These are phyloP conservation scores for Patellifolia procumbens DNA, from an alignment of 179 eudicot genomes.

Conservation along the genomic window DNA sequence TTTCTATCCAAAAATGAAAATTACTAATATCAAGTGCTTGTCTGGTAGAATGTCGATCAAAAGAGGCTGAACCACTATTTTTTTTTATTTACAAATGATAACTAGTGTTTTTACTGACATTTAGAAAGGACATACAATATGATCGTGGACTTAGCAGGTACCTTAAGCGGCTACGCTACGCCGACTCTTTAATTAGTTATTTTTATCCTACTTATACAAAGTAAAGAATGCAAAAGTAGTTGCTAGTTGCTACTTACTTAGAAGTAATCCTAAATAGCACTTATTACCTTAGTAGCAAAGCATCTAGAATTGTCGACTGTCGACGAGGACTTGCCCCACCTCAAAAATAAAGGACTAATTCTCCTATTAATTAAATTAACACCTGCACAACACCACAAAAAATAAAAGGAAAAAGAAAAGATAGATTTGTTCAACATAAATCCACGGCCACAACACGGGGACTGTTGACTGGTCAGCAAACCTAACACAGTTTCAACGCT, in stretches of 20 bases:
- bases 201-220: background rate
- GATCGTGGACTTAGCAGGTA: too few relatives aligned
- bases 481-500: conserved; percentile 3
- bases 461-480: conserved; percentile 21
- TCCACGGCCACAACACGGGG: conserved; percentile 7
- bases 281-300: background rate
- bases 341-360: background rate
- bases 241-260: background rate
- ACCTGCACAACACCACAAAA: background rate
- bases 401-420: background rate
- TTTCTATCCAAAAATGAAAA: too few relatives aligned
- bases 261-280: background rate
- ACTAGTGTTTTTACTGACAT: too few relatives aligned
- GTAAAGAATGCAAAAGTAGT: background rate
- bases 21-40: too few relatives aligned
- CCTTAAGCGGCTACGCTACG: too few relatives aligned
- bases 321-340: conserved; percentile 5
- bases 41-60: too few relatives aligned
- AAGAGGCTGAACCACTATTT: too few relatives aligned
- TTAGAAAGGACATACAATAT: too few relatives aligned
- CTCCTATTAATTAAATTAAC: background rate
- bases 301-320: background rate
- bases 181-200: too few relatives aligned
- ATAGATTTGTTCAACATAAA: background rate
- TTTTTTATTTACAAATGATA: too few relatives aligned